Base-by-base conservation (phyloP, 352 stramenopile genomes). In the Phytophthora meadii region DNA sequence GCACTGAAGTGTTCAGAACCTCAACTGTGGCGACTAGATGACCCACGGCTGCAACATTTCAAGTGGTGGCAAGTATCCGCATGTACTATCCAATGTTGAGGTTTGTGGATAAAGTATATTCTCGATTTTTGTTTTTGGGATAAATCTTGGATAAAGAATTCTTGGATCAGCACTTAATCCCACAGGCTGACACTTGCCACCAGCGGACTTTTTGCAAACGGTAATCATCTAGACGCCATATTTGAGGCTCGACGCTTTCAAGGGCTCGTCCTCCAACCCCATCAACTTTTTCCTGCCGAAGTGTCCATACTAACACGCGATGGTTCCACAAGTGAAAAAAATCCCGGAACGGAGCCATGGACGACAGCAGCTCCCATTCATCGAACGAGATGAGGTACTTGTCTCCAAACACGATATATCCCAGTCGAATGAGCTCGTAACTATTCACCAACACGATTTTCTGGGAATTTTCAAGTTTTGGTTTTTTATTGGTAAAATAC, bases 351-450 rank as follows among this genome's bases (percentile, higher is more conserved):
- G 36, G 36, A 12, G 36, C 36, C 30, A 34, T 9, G 6, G 27
- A 30, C 6, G 27, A 30, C 27, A 30, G 6, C 27, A 30, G 2
- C 27, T 34, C 30, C 36, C 36, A 42, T 22, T 42, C 36, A 17
- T 41, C 36, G 11, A 41, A 41, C 36, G 36, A n/a, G 14, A 41
- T 17, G 10, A 49, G 24, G 9, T 49, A 49, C 11, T 17, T 49
- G 22, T 36, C 42, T 19, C 42, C 68, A 11, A 51, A 68, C 3
- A 76, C 52, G 6, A 73, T 25, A 12, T 73, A 73, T 11, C 63
- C 63, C 0, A 76, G 24, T 4, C 62, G 63, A 57, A 73, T 47
- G 44, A 79, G 49, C n/a, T 79, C 67, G 45, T 71, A 79, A 34
- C 48, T 64, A 14, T 63, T 62, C 9, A 74, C 17, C 9, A 65